A percentile compares a stretch with the other conserved stretches of the same genome.
These are phyloP conservation scores for Boechera retrofracta DNA, from an alignment of 345 rosid genomes.

Conservation along the genomic window DNA sequence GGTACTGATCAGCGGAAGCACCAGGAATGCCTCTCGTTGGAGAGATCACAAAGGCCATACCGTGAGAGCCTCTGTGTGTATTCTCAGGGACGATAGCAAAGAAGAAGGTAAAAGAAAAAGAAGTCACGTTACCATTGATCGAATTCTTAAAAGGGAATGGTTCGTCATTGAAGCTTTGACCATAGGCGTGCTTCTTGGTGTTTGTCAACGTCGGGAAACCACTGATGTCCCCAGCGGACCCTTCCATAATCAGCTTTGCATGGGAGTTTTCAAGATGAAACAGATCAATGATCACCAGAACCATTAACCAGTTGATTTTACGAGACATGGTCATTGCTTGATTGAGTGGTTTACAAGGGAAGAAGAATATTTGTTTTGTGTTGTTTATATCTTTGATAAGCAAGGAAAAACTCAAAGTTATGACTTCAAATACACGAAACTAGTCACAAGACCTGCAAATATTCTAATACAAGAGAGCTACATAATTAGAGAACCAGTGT, in stretches of 20 bases:
- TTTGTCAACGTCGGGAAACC: background rate
- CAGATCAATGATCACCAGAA: no score
- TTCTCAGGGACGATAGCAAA: constrained; percentile 35
- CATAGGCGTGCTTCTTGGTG: constrained; percentile 31
- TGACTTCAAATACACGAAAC: no score
- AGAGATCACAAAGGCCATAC: constrained; percentile 42
- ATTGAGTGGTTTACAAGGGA: no score
- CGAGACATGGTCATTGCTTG: no score
- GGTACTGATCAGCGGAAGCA: constrained; percentile 38
- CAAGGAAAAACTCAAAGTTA: no score
- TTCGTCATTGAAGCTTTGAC: constrained; percentile 5
- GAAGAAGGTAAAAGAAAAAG: constrained; percentile 26
- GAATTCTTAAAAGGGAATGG: constrained; percentile 18
- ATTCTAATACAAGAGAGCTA: no score
- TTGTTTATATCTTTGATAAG: no score
- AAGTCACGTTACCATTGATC: background rate
- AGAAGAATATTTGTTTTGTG: no score
- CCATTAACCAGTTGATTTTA: no score
- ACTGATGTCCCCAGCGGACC: background rate
- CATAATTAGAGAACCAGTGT: no score
- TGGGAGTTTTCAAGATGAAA: background rate
- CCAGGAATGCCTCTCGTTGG: constrained; percentile 33
- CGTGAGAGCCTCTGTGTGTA: constrained; percentile 20
- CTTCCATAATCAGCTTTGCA: background rate
- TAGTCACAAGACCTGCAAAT: no score